Base-by-base conservation (phyloP, 306 rosid species). In the Fragaria ananassa region DNA sequence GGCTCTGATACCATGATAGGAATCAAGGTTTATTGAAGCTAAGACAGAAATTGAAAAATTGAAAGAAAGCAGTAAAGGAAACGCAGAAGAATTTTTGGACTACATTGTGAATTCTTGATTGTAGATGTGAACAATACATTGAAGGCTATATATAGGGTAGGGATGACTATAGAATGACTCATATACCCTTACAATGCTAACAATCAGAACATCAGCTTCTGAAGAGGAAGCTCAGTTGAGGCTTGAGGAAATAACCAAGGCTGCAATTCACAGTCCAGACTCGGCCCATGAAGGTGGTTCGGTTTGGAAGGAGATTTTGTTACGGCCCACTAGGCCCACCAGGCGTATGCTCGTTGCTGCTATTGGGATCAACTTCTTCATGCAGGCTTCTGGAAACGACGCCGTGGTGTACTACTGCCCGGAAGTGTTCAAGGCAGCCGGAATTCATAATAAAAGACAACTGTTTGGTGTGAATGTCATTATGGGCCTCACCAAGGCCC, bases 371-470 rank as follows among this genome's bases (percentile, higher is more conserved):
- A 91, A 93, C 68, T 91, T 93, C 65, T 93, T 93, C 79, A 93
- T 93, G 98, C 98, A 93, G 74, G 98, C 98, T 47, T 91, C 96
- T 13, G 98, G 97, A 62, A 93, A 93, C 83, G 97, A 93, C 82
- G 98, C 92, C 56, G 96, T 93, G n/a, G 82, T 93, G n/a, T 93
- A 91, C 25, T 91, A 93, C 45, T 76, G 86, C 39, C 95, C 97
- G 0, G 89, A 89, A 53, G 93, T 93, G n/a, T 91, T 93, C 58
- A 85, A 47, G 53, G 88, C 89, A 9, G 93, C 96, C 5, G 98
- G 97, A 46, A 84, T 93, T 70, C 85, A 75, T 4, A 72, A 18
- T 47, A 88, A 88, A 39, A 81, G 74, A 62, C 74, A 83, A 29
- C 92, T 93, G 1, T 69, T 93, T 15, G 91, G 92, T 13, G 86